Conservation (phyloP, 2,329 filamentous ascomycete genomes). For the Trichoderma endophyticum region DNA sequence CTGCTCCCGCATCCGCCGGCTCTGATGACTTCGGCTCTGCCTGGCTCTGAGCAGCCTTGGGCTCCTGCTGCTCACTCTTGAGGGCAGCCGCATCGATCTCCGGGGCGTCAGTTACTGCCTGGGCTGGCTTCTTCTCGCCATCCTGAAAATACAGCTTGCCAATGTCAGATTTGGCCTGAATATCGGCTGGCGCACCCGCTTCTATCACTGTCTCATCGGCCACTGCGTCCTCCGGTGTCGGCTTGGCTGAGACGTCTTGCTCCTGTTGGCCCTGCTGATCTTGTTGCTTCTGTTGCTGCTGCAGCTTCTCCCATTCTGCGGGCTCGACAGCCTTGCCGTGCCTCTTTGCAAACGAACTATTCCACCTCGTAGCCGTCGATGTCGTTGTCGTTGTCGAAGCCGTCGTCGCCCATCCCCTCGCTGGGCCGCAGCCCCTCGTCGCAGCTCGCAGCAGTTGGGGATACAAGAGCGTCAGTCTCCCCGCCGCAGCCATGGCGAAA, state of each 20-base stretch:
- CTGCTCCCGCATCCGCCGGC: background rate
- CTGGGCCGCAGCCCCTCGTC: constrained; percentile 17
- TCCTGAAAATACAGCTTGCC: constrained; percentile 9
- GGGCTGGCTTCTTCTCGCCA: background rate
- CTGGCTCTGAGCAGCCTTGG: background rate
- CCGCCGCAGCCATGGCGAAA: constrained; percentile 51
- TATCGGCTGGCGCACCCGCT: background rate
- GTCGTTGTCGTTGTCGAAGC: constrained; percentile 8
- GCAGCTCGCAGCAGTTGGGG: constrained; percentile 61
- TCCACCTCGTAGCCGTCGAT: constrained; percentile 29
- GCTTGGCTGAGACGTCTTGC: background rate
- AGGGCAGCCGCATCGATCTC: background rate
- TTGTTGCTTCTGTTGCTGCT: constrained; percentile 16
- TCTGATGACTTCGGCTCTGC: background rate
- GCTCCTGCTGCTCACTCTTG: background rate
- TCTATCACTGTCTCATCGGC: background rate
- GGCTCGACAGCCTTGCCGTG: constrained; percentile 63
- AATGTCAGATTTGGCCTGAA: constrained; percentile 4
- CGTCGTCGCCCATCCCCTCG: constrained; percentile 8
- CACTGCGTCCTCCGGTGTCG: background rate
- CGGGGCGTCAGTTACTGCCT: background rate
- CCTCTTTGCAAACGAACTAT: constrained; percentile 49
- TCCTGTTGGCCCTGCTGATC: background rate
- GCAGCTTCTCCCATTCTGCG: constrained; percentile 30
- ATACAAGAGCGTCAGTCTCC: constrained; percentile 65